A percentile compares a stretch with the other conserved stretches of the same genome.
phyloP scores from a whole-genome alignment of 2,329 filamentous ascomycete species.

The Epichloe elymi region DNA sequence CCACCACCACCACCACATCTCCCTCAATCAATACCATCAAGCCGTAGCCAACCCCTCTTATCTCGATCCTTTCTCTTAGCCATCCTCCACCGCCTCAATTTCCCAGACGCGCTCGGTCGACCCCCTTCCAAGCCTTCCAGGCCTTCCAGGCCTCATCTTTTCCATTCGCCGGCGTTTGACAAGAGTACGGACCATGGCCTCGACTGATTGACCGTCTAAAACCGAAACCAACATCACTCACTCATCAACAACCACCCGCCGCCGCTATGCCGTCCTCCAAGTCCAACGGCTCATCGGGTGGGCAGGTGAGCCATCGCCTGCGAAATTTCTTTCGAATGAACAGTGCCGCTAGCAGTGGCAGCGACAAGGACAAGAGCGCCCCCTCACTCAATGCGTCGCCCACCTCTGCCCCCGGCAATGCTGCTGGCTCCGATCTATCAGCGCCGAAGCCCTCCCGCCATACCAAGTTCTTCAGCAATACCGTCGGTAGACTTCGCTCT shows the following conservation, averaged over 20 bases:
- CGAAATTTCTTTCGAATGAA: conserved; percentile 63
- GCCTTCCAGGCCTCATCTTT: background rate
- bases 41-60: no score
- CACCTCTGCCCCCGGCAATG: conserved; percentile 8
- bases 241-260: background rate
- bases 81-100: background rate
- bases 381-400: background rate
- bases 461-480: conserved; percentile 75
- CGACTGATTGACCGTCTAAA: conserved; percentile 19
- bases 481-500: conserved; percentile 76
- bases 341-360: conserved; percentile 26
- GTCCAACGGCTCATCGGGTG: conserved; percentile 32
- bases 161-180: background rate
- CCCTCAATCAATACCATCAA: background rate
- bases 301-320: conserved; percentile 54
- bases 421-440: conserved; percentile 5
- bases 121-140: background rate
- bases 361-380: conserved; percentile 21
- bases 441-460: conserved; percentile 57
- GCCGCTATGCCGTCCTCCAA: conserved; percentile 39
- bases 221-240: background rate
- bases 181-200: conserved; percentile 24
- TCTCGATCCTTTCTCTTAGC: background rate
- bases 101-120: background rate
- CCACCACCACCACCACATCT: background rate